phyloP scores from a whole-genome alignment of 305 asterid genomes.

The Andrographis paniculata region DNA sequence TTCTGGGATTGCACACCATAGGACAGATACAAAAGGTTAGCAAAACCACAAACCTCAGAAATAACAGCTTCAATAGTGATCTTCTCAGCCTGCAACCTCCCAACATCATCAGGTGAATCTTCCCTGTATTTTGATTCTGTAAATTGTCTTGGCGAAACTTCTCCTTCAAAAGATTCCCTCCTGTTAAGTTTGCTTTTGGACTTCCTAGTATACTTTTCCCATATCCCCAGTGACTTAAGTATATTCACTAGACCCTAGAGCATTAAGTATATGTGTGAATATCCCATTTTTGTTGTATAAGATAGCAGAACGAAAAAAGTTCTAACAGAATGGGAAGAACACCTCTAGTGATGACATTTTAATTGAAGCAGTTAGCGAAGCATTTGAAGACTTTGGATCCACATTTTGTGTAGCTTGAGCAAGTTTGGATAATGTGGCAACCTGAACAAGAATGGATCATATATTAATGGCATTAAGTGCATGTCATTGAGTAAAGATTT shows the following conservation, averaged over 20 bases:
- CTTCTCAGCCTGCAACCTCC: constrained; percentile 65
- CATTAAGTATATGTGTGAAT: constrained; percentile 17
- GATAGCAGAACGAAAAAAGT: constrained; percentile 17
- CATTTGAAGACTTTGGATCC: constrained; percentile 77
- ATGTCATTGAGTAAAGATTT: constrained; percentile 18
- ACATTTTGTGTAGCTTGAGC: constrained; percentile 84
- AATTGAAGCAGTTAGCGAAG: constrained; percentile 60
- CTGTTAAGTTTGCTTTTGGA: constrained; percentile 36
- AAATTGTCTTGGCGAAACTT: constrained; percentile 34
- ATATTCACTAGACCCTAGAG: constrained; percentile 75
- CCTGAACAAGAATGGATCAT: constrained; percentile 44
- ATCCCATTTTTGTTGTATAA: constrained; percentile 6
- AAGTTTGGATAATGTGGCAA: constrained; percentile 71
- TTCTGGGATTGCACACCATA: background rate
- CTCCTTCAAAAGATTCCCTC: constrained; percentile 36
- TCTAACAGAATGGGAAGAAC: constrained; percentile 19
- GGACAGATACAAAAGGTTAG: constrained; percentile 1
- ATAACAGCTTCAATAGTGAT: constrained; percentile 76
- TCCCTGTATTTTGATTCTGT: constrained; percentile 43
- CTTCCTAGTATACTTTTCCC: constrained; percentile 81
- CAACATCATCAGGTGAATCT: constrained; percentile 47
- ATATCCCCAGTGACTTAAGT: constrained; percentile 71
- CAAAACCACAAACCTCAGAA: constrained; percentile 54
- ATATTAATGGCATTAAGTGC: constrained; percentile 21
- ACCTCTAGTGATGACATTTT: constrained; percentile 94